phyloP scores from a whole-genome alignment of 2,329 filamentous ascomycete genomes.

The Colletotrichum chrysophilum region DNA sequence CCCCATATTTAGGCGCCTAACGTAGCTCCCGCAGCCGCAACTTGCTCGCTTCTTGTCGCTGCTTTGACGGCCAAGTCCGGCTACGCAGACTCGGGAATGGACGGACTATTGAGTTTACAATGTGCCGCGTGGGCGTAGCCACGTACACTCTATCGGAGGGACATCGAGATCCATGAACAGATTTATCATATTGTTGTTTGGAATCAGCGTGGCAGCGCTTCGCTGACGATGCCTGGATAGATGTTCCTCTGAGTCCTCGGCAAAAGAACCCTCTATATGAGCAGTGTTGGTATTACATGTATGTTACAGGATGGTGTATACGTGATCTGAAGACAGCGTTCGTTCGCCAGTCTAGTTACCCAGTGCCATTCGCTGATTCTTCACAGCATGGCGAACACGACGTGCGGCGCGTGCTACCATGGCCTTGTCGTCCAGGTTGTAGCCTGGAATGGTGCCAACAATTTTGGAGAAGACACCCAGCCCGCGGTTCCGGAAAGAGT shows the following conservation, averaged over 20 bases:
- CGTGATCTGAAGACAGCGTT: not conserved
- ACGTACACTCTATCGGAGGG: not conserved
- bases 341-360: not conserved
- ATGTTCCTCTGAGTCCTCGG: not conserved
- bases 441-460: constrained; percentile 20
- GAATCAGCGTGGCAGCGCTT: not conserved
- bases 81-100: not conserved
- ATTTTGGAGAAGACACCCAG: constrained; percentile 17
- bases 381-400: not conserved
- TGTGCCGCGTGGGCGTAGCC: not conserved
- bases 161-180: not conserved
- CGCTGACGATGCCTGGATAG: not conserved
- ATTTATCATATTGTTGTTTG: not conserved
- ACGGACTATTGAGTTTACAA: not conserved
- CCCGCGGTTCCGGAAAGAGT: constrained; percentile 9
- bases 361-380: not conserved
- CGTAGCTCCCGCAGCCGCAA: not conserved
- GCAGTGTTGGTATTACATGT: not conserved
- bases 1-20: not conserved
- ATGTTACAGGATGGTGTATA: not conserved
- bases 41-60: not conserved
- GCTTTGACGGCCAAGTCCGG: not conserved
- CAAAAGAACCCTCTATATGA: not conserved
- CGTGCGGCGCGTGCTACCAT: constrained; percentile 3
- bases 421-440: constrained; percentile 18